Percentiles rank a stretch among this genome's conserved stretches.
Conservation (phyloP, 1,139 yeast genomes). For the Wickerhamomyces sp. region DNA sequence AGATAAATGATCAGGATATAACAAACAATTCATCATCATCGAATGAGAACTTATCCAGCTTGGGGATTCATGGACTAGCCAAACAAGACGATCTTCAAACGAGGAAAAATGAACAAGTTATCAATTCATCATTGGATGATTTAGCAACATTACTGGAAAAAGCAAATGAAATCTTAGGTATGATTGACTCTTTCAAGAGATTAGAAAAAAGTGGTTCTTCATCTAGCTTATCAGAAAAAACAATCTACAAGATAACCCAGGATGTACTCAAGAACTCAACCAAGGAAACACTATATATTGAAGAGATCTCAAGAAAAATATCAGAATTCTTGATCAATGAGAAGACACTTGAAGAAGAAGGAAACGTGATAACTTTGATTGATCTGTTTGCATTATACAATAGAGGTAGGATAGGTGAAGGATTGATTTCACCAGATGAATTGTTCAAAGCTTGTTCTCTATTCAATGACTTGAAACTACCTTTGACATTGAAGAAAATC, state of each 20-base stretch:
- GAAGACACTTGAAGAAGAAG: constrained; percentile 39
- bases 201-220: constrained; percentile 3
- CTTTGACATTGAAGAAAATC: constrained; percentile 37
- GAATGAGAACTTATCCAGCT: constrained; percentile 8
- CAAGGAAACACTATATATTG: constrained; percentile 25
- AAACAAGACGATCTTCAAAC: constrained; percentile 52
- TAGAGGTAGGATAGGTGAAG: constrained; percentile 49
- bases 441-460: constrained; percentile 44
- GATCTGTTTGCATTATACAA: constrained; percentile 61
- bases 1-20: constrained; percentile 1
- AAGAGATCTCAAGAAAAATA: constrained; percentile 46
- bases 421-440: constrained; percentile 55
- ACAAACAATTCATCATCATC: no score
- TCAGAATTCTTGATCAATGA: constrained; percentile 47
- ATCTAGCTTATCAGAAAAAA: constrained; percentile 4
- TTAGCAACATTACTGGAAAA: constrained; percentile 71
- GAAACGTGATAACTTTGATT: constrained; percentile 53
- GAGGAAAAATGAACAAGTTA: constrained; percentile 54
- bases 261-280: constrained; percentile 33
- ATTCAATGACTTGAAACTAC: constrained; percentile 42
- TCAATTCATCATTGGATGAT: constrained; percentile 71
- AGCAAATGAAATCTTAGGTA: constrained; percentile 65
- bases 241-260: constrained; percentile 30
- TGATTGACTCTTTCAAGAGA: constrained; percentile 45
- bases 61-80: constrained; percentile 73